phyloP scores from a whole-genome alignment of 306 rosid genomes.

The Elaeagnus macrophylla region DNA sequence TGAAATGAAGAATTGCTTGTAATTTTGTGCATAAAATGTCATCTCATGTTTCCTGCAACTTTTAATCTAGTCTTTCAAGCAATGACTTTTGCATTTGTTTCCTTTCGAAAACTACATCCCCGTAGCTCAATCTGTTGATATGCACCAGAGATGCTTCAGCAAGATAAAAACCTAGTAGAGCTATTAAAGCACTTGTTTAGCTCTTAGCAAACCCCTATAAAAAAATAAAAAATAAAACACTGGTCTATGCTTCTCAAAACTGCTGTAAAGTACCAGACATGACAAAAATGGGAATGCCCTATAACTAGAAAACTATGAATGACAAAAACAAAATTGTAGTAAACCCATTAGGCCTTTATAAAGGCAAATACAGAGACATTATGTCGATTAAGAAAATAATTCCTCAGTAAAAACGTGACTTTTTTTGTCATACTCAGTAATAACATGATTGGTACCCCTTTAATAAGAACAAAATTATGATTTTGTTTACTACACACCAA shows the following conservation, averaged over 20 bases:
- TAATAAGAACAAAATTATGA: conserved; percentile 24
- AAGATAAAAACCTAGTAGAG: too few species aligned
- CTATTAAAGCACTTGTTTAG: not conserved
- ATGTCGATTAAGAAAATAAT: conserved; percentile 3
- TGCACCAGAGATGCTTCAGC: too few species aligned
- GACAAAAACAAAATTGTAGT: not conserved
- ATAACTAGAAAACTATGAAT: conserved; percentile 2
- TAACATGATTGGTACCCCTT: conserved; percentile 16
- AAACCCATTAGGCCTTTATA: conserved; percentile 2
- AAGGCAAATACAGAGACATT: conserved; percentile 10
- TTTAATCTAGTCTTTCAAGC: too few species aligned
- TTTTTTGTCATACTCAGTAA: conserved; percentile 1
- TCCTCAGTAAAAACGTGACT: not conserved
- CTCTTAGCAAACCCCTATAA: not conserved
- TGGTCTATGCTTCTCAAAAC: not conserved
- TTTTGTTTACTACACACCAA: conserved; percentile 26
- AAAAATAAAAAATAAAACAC: conserved; percentile 1
- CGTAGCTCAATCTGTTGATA: too few species aligned
- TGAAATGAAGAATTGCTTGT: not conserved
- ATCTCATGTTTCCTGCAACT: not conserved
- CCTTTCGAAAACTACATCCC: too few species aligned
- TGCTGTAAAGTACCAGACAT: conserved; percentile 5
- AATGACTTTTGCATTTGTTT: too few species aligned
- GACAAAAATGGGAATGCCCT: conserved; percentile 1
- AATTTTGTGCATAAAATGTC: not conserved